Evolutionary conservation across 768 basidiomycete genomes (phyloP), one percentile per base, ranked within the genome.

Genomic region (Sporobolomyces pararoseus): DNA sequence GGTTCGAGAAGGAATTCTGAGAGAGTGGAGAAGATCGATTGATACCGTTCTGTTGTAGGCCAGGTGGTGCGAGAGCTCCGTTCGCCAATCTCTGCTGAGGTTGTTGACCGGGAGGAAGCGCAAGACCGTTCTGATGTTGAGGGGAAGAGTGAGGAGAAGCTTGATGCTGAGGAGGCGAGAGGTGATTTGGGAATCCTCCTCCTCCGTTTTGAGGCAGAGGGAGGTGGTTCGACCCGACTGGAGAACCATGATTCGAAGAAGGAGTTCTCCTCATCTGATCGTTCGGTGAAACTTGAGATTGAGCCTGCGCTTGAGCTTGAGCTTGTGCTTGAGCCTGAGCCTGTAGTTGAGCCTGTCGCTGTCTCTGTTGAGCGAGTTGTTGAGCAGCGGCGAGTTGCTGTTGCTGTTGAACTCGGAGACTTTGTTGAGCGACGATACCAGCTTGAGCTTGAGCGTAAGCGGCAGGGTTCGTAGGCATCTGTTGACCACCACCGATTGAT

Each of bases 11-110:
- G 19, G 68, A 66, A n/a, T 65, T 51, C 7, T 51, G 65, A 7
- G 68, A 70, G 27, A 74, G 68, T 13, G 62, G 65, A 10, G 72
- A 70, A 21, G 63, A 57, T 25, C 65, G 57, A 57, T 66, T 66
- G 16, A 65, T 65, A 25, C 72, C 72, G 51, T 58, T 58, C 16
- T 21, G 31, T 21, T 57, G 54, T 1, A 25, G 64, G 27, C 53
- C 31, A 3, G 59, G 52, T 32, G 34, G 52, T 4, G 44, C 66
- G 44, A 59, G 63, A 7, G 44, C 60, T 7, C 65, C 65, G 39
- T 62, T 65, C 47, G 58, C 44, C 17, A 60, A 32, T 31, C 34
- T 51, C 2, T 55, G 69, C 14, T 12, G 46, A 39, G 57, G 37
- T 42, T 51, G 58, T 25, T 16, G 4, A 17, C 16, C 52, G 29